Evolutionary conservation across 768 basidiomycete genomes (phyloP), one percentile per base, ranked within the genome.

Genomic region (Naganishia vishniacii): DNA sequence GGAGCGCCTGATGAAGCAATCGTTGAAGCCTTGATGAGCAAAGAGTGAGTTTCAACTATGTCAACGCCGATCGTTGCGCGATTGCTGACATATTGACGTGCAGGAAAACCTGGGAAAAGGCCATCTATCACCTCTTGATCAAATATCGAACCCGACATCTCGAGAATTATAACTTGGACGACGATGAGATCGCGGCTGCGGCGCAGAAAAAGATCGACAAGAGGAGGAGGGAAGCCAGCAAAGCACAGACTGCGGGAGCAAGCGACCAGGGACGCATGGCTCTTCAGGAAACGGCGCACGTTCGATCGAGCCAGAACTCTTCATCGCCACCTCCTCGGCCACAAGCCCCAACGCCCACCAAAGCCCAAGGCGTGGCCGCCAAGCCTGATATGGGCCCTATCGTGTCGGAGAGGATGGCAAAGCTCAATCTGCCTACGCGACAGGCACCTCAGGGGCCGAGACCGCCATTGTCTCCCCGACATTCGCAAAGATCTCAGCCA

Each of bases 71-170:
- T 34, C 28, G 12, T 26, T 15, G 1, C 34, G n/a, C 41, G 13
- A 47, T 42, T 11, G 28, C 23, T 15, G 13, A 20, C 4, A n/a
- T 61, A 2, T 70, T 71, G 58, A 20, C 9, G 11, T 44, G 6
- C n/a, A 84, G 86, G 61, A 85, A 85, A 56, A 93, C 88, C 29
- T 93, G 91, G 88, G 91, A 98, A 75, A 97, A 99, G 78, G 90
- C 89, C 0, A 88, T 98, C 49, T 99, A 99, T 77, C 86, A 89
- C 72, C 79, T 97, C 4, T 81, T 99, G n/a, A 81, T 87, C 61
- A 85, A 84, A 67, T 97, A 95, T 78, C 84, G 92, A 46, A 83
- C 83, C 53, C 84, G 82, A 68, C 85, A 86, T 61, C 75, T 89
- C 45, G 86, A 88, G 71, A 82, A 85, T 67, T 88, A 84, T 74